Conservation (phyloP, 2,329 filamentous ascomycete genomes). For the Colletotrichum gigasporum region DNA sequence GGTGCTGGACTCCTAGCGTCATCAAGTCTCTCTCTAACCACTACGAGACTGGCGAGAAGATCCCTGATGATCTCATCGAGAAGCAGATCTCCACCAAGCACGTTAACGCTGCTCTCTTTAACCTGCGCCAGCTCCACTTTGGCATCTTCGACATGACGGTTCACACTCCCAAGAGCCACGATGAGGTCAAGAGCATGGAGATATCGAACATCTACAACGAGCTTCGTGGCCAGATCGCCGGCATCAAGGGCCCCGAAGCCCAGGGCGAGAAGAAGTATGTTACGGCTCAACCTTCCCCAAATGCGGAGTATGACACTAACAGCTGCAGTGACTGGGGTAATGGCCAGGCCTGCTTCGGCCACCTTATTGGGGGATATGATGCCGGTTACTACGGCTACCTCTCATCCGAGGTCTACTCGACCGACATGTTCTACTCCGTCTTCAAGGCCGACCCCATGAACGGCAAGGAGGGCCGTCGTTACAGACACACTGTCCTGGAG, state of each 20-base stretch:
- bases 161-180: constrained; percentile 75
- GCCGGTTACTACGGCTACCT: constrained; percentile 84
- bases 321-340: constrained; percentile 72
- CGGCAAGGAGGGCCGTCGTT: constrained; percentile 75
- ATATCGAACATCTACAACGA: constrained; percentile 76
- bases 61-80: constrained; percentile 78
- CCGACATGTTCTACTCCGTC: constrained; percentile 86
- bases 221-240: constrained; percentile 75
- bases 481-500: constrained; percentile 81
- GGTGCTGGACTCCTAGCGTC: constrained; percentile 76
- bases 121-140: constrained; percentile 81
- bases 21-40: constrained; percentile 76
- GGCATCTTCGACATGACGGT: constrained; percentile 87
- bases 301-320: constrained; percentile 36
- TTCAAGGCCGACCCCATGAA: constrained; percentile 86
- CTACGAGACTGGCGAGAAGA: constrained; percentile 74
- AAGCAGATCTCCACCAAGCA: constrained; percentile 82
- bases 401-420: constrained; percentile 81
- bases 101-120: constrained; percentile 82
- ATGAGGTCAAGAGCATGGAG: constrained; percentile 72
- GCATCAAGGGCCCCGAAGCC: constrained; percentile 78
- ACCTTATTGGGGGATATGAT: constrained; percentile 86
- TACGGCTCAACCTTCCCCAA: no score
- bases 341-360: constrained; percentile 82
- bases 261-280: constrained; percentile 65